Base-by-base conservation (phyloP, 2,329 filamentous ascomycete genomes). In the Neonectria sp. region DNA sequence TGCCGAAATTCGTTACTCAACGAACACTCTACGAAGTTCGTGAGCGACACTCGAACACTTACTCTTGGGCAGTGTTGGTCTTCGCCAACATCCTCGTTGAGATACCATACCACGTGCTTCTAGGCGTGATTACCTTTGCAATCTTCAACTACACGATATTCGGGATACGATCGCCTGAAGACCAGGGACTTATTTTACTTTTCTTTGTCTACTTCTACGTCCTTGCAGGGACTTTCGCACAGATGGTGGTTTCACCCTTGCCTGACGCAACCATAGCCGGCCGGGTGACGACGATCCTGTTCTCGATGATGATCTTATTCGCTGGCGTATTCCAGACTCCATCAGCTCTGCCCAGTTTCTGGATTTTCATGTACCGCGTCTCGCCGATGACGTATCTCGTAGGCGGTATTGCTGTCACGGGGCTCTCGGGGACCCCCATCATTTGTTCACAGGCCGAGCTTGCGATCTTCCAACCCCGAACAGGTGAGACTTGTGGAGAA, bases 1-100 rank as follows among this genome's bases (percentile, higher is more conserved):
- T 92, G 88, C 91, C 91, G 3, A 87, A 90, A 68, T 93, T 93
- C 72, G 87, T 92, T 58, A 86, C 87, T 1, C 90, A 92, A 73
- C 88, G 91, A 52, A 85, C 89, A n/a, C 82, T 93, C 2, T 93
- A 93, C 77, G 91, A 93, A 79, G 86, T 88, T 21, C 88, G 89
- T 51, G 90, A 92, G 77, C 85, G 89, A 3, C 89, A 89, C 0
- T 88, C 87, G 25, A 90, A 90, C 75, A 84, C 88, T 0, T 92
- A 92, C 79, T 88, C 86, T 27, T 92, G 90, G 90, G 85, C 87
- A 65, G 86, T 88, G 1, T 92, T 92, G 80, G 85, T 93, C 78
- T 78, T 90, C 5, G 86, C 89, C 73, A 91, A 92, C 75, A 87
- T 93, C 67, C 60, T 91, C 12, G 90, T 91, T 58, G 91, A 93